A percentile compares a stretch with the other conserved stretches of the same genome.
These are phyloP conservation scores for Neltuma alba DNA, from an alignment of 306 rosid species.

Conservation along the genomic window DNA sequence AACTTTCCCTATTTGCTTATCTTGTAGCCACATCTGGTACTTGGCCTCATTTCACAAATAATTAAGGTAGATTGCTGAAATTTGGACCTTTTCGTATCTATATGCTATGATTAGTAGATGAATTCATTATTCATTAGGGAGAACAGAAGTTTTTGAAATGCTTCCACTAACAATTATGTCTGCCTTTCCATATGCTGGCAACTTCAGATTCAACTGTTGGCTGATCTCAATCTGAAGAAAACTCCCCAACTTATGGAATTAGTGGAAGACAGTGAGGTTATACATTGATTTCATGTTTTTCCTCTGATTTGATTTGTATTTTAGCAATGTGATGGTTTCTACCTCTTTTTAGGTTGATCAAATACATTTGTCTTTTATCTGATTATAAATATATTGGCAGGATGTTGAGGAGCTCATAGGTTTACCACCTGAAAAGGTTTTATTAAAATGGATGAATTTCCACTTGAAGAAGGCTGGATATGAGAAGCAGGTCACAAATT, in stretches of 20 bases:
- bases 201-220: conserved; percentile 86
- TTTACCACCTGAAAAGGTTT: conserved; percentile 89
- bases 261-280: conserved; percentile 91
- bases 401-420: conserved; percentile 97
- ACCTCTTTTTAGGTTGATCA: not conserved
- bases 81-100: conserved; percentile 7
- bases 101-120: conserved; percentile 23
- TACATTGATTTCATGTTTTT: conserved; percentile 23
- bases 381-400: conserved; percentile 48
- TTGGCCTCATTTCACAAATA: conserved; percentile 95
- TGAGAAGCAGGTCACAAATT: conserved; percentile 92
- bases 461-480: conserved; percentile 95
- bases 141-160: conserved; percentile 15
- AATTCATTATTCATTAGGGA: conserved; percentile 1
- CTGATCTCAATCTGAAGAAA: conserved; percentile 96
- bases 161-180: conserved; percentile 19
- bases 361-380: conserved; percentile 16
- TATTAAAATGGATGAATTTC: conserved; percentile 98
- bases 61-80: conserved; percentile 68
- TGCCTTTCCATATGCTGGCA: conserved; percentile 43
- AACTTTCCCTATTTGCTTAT: conserved; percentile 33
- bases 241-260: conserved; percentile 97
- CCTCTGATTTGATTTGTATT: conserved; percentile 13
- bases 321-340: conserved; percentile 21
- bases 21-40: conserved; percentile 85